A percentile compares a stretch with the other conserved stretches of the same genome.
Evolutionary conservation across 495 filamentous ascomycete genomes (phyloP).

Genomic region (Penicillium pulvis): DNA sequence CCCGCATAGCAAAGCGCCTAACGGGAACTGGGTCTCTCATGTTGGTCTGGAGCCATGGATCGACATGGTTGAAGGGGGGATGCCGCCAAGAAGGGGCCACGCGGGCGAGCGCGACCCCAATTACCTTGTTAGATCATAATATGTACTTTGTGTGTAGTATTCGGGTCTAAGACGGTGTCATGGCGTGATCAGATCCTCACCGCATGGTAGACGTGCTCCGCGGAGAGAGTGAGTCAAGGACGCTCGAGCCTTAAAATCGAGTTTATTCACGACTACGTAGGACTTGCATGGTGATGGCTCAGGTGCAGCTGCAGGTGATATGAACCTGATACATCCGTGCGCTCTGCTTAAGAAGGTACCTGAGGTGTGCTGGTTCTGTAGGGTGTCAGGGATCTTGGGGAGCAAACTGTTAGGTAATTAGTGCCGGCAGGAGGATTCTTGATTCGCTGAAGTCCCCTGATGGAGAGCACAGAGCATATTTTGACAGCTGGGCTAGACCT

Average conservation of each 20-base stretch:
- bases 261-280: conserved; percentile 8
- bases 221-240: not conserved
- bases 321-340: conserved; percentile 2
- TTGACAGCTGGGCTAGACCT: conserved; percentile 31
- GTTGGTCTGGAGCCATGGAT: not conserved
- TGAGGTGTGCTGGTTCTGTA: not conserved
- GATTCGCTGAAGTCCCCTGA: conserved; percentile 30
- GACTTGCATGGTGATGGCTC: not conserved
- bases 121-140: not conserved
- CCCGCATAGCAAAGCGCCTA: not conserved
- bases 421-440: conserved; percentile 22
- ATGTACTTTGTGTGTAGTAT: not conserved
- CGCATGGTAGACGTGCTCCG: not conserved
- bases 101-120: not conserved
- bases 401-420: conserved; percentile 44
- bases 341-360: not conserved
- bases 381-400: conserved; percentile 5
- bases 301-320: conserved; percentile 9
- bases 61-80: not conserved
- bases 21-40: not conserved
- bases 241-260: conserved; percentile 9
- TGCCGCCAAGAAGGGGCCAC: not conserved
- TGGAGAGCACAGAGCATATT: conserved; percentile 28
- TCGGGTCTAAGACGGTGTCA: not conserved
- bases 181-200: conserved; percentile 6